These are phyloP conservation scores for Cubamyces lactineus DNA, from an alignment of 768 basidiomycete genomes.

Conservation along the genomic window DNA sequence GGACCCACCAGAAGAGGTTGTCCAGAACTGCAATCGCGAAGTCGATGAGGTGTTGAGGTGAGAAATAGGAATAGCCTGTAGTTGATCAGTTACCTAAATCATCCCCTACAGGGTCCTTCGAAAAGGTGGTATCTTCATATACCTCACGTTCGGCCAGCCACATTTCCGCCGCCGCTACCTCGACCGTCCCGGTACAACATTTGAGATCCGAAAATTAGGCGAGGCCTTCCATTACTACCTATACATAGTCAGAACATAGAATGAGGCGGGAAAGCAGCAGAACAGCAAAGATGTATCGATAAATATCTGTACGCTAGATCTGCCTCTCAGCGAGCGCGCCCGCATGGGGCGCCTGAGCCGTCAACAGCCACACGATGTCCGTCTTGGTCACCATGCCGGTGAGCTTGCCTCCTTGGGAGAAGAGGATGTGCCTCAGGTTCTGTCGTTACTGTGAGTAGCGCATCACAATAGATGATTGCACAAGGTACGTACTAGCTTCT, in stretches of 20 bases:
- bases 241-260: constrained; percentile 55
- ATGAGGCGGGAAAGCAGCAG: neutral
- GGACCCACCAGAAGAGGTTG: constrained; percentile 75
- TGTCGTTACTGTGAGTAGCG: constrained; percentile 30
- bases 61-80: constrained; percentile 7
- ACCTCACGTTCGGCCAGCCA: constrained; percentile 88
- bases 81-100: neutral
- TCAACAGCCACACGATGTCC: constrained; percentile 63
- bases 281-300: neutral
- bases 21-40: constrained; percentile 74
- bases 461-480: constrained; percentile 8
- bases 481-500: constrained; percentile 55
- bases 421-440: constrained; percentile 72
- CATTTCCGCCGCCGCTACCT: constrained; percentile 81
- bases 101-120: constrained; percentile 56
- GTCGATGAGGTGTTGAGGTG: constrained; percentile 77
- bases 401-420: constrained; percentile 61
- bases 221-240: constrained; percentile 86
- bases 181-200: constrained; percentile 52
- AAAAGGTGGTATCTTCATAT: constrained; percentile 66
- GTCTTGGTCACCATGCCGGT: constrained; percentile 71
- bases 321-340: constrained; percentile 34
- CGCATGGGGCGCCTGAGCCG: constrained; percentile 59
- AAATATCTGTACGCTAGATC: neutral
- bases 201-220: constrained; percentile 73